Evolutionary conservation across 2,329 filamentous ascomycete genomes (phyloP).

Genomic region (Nigrograna mackinnonii): DNA sequence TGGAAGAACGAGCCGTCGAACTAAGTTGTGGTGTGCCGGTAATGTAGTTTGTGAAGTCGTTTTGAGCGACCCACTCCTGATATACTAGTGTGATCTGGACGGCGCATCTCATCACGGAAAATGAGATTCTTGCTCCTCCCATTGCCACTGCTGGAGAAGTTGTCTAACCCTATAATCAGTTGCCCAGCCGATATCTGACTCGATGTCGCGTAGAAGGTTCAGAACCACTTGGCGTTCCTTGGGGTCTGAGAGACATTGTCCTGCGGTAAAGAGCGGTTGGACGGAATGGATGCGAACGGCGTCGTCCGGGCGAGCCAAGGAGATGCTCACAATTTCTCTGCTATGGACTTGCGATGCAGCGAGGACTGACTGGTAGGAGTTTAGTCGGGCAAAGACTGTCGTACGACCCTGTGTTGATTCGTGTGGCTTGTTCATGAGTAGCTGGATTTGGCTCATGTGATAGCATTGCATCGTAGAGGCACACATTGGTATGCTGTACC

Average conservation of each 20-base stretch:
- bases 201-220: conserved; percentile 60
- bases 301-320: conserved; percentile 58
- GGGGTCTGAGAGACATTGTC: conserved; percentile 60
- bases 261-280: conserved; percentile 65
- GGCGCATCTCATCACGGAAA: conserved; percentile 3
- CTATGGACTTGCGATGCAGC: conserved; percentile 61
- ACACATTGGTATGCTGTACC: conserved; percentile 67
- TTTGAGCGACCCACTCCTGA: too few relatives aligned
- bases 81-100: neutral
- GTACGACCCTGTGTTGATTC: conserved; percentile 57
- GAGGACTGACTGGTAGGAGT: conserved; percentile 60
- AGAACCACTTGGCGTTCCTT: conserved; percentile 60
- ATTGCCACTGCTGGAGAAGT: conserved; percentile 53
- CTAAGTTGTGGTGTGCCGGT: neutral
- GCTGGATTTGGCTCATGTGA: conserved; percentile 65
- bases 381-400: conserved; percentile 58
- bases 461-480: conserved; percentile 68
- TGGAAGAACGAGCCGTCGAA: neutral
- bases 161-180: conserved; percentile 64
- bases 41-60: too few relatives aligned
- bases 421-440: conserved; percentile 63
- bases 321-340: conserved; percentile 65
- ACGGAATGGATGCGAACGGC: conserved; percentile 62
- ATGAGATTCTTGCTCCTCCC: conserved; percentile 27
- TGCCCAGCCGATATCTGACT: conserved; percentile 66